A percentile compares a stretch with the other conserved stretches of the same genome.
These are phyloP conservation scores for Sordariomycetes sp. DNA, from an alignment of 2,329 filamentous ascomycete species.

Conservation along the genomic window DNA sequence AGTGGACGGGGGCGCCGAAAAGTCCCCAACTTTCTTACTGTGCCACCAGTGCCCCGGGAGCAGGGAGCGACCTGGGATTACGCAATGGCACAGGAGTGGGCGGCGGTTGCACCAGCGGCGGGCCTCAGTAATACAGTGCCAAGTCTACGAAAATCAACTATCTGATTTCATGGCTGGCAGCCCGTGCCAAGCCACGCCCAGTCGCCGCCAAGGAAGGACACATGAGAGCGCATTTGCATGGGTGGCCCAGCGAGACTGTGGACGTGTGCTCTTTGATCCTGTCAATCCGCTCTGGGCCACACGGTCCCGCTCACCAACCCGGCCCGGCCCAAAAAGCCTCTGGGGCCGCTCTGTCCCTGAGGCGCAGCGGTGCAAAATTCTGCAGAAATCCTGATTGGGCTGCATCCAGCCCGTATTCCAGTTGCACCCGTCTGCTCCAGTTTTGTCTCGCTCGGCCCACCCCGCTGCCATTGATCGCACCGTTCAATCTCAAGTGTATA, in stretches of 20 bases:
- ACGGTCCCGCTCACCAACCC: too few species aligned
- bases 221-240: neutral
- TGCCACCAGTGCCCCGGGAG: neutral
- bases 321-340: too few species aligned
- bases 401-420: neutral
- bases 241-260: too few species aligned
- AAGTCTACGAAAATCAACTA: neutral
- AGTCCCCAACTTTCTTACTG: neutral
- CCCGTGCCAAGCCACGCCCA: neutral
- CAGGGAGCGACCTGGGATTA: neutral
- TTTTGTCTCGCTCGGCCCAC: neutral
- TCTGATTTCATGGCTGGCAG: neutral
- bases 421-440: neutral
- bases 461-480: neutral
- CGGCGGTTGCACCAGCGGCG: neutral
- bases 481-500: too few species aligned
- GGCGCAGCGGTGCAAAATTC: neutral
- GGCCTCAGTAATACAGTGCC: neutral
- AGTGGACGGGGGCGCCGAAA: neutral
- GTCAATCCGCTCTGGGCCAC: too few species aligned
- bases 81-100: neutral
- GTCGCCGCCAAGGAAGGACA: neutral
- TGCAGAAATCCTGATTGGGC: neutral
- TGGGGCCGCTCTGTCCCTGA: neutral
- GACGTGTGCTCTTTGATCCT: too few species aligned